phyloP scores from a whole-genome alignment of 768 basidiomycete genomes.

The Exidia glandulosa region DNA sequence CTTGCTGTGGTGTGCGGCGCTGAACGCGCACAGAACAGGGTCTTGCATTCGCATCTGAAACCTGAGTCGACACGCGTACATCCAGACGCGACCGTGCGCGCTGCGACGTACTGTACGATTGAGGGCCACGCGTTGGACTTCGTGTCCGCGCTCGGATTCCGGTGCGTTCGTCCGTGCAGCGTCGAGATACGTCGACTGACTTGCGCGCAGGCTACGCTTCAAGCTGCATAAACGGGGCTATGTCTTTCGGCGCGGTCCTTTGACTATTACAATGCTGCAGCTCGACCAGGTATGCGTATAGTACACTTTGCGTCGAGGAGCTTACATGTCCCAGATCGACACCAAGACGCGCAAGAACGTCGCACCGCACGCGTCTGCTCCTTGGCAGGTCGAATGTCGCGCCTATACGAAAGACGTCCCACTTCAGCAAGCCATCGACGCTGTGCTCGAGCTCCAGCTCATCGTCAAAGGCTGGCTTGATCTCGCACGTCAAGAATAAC shows the following conservation, averaged over 20 bases:
- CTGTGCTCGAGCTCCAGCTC: constrained; percentile 68
- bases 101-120: constrained; percentile 73
- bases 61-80: constrained; percentile 77
- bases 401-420: constrained; percentile 70
- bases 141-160: constrained; percentile 68
- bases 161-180: constrained; percentile 29
- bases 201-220: constrained; percentile 40
- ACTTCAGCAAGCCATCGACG: constrained; percentile 56
- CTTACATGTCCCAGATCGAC: constrained; percentile 42
- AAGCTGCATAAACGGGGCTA: constrained; percentile 79
- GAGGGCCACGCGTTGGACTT: constrained; percentile 72
- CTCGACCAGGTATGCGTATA: constrained; percentile 55
- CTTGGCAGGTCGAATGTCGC: constrained; percentile 76
- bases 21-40: constrained; percentile 30
- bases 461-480: constrained; percentile 80
- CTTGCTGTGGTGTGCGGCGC: background rate
- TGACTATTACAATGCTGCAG: constrained; percentile 76
- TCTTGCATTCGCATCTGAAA: constrained; percentile 69
- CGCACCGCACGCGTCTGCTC: constrained; percentile 65
- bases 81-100: constrained; percentile 78
- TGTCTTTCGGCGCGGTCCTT: constrained; percentile 54
- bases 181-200: background rate
- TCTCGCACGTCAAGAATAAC: constrained; percentile 62
- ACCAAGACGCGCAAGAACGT: constrained; percentile 63
- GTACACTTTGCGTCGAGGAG: constrained; percentile 1